Percentiles rank a stretch among this genome's conserved stretches.
phyloP scores from a whole-genome alignment of 129 eudicot genomes.

The Lonicera japonica region DNA sequence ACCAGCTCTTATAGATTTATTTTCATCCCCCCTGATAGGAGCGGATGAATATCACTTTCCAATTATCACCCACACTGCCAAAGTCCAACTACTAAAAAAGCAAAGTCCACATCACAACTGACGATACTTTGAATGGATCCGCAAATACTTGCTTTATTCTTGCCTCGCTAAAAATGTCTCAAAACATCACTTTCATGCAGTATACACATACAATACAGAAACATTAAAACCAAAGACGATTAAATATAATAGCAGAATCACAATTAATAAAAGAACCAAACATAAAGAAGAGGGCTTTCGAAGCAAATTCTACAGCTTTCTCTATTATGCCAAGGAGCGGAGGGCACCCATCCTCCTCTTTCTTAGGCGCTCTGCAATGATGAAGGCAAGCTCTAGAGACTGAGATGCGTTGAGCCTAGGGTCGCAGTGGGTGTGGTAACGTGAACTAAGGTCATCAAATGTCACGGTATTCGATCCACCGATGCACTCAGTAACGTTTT shows the following conservation, averaged over 20 bases:
- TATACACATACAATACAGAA: neutral
- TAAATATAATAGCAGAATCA: neutral
- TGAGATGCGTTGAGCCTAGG: constrained; percentile 88
- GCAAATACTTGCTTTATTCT: neutral
- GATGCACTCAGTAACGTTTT: constrained; percentile 86
- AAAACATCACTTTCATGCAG: constrained; percentile 2
- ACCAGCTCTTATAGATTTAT: too few species aligned
- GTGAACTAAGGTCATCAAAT: constrained; percentile 79
- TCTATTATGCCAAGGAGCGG: neutral
- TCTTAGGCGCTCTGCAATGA: constrained; percentile 70
- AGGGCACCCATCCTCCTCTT: neutral
- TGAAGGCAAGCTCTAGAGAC: constrained; percentile 78
- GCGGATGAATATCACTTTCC: too few species aligned
- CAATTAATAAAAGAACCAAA: neutral
- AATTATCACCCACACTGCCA: too few species aligned
- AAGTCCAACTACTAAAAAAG: too few species aligned
- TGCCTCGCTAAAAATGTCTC: neutral
- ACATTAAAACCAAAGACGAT: neutral
- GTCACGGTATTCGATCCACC: constrained; percentile 84
- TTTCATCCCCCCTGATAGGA: too few species aligned
- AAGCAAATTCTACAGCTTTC: neutral
- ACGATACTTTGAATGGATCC: neutral
- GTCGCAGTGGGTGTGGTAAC: constrained; percentile 95
- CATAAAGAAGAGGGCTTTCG: neutral
- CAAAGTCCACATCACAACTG: neutral